Evolutionary conservation across 768 basidiomycete species (phyloP), one percentile per base, ranked within the genome.

Genomic region (Lactifluus rugatus): DNA sequence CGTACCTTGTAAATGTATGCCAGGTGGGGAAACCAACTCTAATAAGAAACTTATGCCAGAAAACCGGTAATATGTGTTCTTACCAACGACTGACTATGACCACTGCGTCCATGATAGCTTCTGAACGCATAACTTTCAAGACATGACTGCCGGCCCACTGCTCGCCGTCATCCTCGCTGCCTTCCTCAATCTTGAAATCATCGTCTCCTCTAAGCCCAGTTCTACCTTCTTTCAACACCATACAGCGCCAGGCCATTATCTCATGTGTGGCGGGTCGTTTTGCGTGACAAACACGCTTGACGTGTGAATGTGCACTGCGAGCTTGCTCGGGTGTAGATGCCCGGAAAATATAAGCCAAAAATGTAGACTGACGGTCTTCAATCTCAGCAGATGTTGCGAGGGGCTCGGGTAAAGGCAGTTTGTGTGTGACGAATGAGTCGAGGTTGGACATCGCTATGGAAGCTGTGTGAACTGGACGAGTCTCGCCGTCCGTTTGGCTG

Each of bases 71-170:
- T 21, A 32, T 48, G 17, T 25, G 16, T 39, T 23, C 74, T 62
- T 68, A 89, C 87, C 89, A 88, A 57, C 90, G 80, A 70, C 81
- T 84, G 39, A 91, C 85, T 60, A 91, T 76, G 11, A 92, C 84
- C 3, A 86, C 85, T 9, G 84, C 87, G 67, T 93, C 90, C 26
- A 91, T 76, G 17, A 83, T 76, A 1, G 81, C 84, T 60, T 82
- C 76, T n/a, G 74, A 72, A 65, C 81, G 77, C 85, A 93, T 86
- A 13, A 81, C 78, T 62, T 77, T 81, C 62, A 87, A 67, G 28
- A 89, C 74, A 59, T 76, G 78, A 16, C 72, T 75, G 26, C 85
- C 84, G 28, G 80, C 88, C 76, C 81, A 85, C 62, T 78, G 78
- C 70, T 92, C 91, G 5, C 83, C 87, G 50, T 90, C 91, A 64